A percentile compares a stretch with the other conserved stretches of the same genome.
Evolutionary conservation across 495 filamentous ascomycete species (phyloP).

Genomic region (Xylaria longipes): DNA sequence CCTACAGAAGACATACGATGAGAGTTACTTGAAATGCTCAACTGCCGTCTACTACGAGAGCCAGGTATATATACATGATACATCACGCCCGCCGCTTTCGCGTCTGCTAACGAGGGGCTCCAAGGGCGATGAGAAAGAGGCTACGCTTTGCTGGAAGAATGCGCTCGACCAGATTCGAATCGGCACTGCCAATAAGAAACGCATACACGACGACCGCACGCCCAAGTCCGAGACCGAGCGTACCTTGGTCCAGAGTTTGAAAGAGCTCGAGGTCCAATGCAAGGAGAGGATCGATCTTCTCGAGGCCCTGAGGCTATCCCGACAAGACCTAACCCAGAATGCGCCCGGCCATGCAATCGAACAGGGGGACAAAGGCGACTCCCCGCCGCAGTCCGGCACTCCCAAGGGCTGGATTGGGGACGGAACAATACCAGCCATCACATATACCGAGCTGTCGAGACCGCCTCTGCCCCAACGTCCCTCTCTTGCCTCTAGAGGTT

Average conservation of each 20-base stretch:
- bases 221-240: slow-evolving; percentile 86
- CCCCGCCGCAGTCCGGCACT: slow-evolving; percentile 32
- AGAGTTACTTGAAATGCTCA: slow-evolving; percentile 90
- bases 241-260: slow-evolving; percentile 79
- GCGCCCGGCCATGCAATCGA: slow-evolving; percentile 20
- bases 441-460: slow-evolving; percentile 76
- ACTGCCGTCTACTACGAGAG: slow-evolving; percentile 95
- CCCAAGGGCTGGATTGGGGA: slow-evolving; percentile 71
- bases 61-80: slow-evolving; percentile 64
- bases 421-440: slow-evolving; percentile 79
- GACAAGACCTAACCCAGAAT: slow-evolving; percentile 60
- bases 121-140: slow-evolving; percentile 91
- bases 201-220: slow-evolving; percentile 65
- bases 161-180: slow-evolving; percentile 92
- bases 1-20: slow-evolving; percentile 97
- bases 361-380: slow-evolving; percentile 31
- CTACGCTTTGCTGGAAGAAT: slow-evolving; percentile 87
- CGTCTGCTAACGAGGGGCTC: slow-evolving; percentile 10
- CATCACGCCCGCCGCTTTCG: background rate
- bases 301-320: slow-evolving; percentile 78
- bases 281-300: slow-evolving; percentile 92
- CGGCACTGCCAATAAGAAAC: slow-evolving; percentile 78
- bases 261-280: slow-evolving; percentile 86
- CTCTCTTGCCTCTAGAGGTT: slow-evolving; percentile 54
- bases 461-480: slow-evolving; percentile 70